These are phyloP conservation scores for Diphasiastrum complanatum DNA, from an alignment of 83 land plant species.

Conservation along the genomic window DNA sequence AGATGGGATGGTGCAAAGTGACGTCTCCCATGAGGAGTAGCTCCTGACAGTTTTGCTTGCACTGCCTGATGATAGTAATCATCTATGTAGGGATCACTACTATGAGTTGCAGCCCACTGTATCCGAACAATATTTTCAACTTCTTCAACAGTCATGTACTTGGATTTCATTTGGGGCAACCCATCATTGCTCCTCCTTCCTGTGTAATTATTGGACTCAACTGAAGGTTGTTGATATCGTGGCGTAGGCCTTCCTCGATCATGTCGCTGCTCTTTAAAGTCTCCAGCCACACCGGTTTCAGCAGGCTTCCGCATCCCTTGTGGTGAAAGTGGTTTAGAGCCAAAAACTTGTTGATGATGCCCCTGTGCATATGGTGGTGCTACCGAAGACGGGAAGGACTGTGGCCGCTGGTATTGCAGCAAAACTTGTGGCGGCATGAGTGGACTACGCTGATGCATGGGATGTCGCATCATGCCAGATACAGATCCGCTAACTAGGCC, in stretches of 20 bases:
- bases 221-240: not conserved
- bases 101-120: slow-evolving; percentile 14
- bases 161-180: slow-evolving; percentile 9
- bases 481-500: not conserved
- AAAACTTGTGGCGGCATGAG: slow-evolving; percentile 12
- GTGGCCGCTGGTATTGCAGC: slow-evolving; percentile 9
- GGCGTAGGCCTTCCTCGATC: slow-evolving; percentile 4
- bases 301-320: not conserved
- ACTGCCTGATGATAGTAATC: slow-evolving; percentile 16
- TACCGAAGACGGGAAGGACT: too few species aligned
- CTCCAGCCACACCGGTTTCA: too few species aligned
- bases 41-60: slow-evolving; percentile 5
- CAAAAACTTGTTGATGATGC: not conserved
- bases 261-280: too few species aligned
- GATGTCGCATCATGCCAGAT: not conserved
- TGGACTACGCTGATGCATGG: not conserved
- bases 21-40: slow-evolving; percentile 12
- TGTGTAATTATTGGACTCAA: not conserved
- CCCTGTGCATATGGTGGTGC: too few species aligned
- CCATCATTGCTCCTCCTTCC: not conserved
- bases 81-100: slow-evolving; percentile 10
- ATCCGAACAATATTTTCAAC: slow-evolving; percentile 9
- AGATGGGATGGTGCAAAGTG: slow-evolving; percentile 13
- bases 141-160: slow-evolving; percentile 9
- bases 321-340: not conserved